phyloP scores from a whole-genome alignment of 169 alveolate genomes.

The Theileria luwenshuni region DNA sequence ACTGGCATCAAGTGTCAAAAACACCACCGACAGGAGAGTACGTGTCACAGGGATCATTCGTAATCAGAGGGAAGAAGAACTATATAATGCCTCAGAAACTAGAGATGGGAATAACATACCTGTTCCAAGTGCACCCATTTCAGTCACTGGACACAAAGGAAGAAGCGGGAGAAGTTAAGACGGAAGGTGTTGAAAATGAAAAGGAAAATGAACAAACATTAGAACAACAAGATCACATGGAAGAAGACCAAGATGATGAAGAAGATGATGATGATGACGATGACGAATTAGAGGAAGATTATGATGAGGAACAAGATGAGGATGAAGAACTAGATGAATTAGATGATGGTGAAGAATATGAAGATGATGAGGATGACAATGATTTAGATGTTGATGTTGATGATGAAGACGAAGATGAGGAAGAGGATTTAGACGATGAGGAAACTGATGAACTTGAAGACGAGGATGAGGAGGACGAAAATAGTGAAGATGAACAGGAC shows the following conservation, averaged over 20 bases:
- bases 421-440: not conserved
- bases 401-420: slow-evolving; percentile 8
- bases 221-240: slow-evolving; percentile 5
- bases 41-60: slow-evolving; percentile 91
- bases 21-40: slow-evolving; percentile 95
- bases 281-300: slow-evolving; percentile 15
- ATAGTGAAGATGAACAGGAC: not conserved
- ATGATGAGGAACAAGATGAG: not conserved
- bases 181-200: slow-evolving; percentile 7
- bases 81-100: slow-evolving; percentile 86
- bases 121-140: slow-evolving; percentile 63
- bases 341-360: not conserved
- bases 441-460: not conserved
- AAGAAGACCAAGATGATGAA: not conserved
- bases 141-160: not conserved
- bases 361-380: slow-evolving; percentile 2
- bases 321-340: not conserved
- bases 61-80: slow-evolving; percentile 95
- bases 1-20: slow-evolving; percentile 92
- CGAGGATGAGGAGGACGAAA: slow-evolving; percentile 15
- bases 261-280: slow-evolving; percentile 18
- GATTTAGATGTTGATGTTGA: slow-evolving; percentile 5
- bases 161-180: not conserved
- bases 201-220: slow-evolving; percentile 11
- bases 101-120: slow-evolving; percentile 92